Evolutionary conservation across 2,329 filamentous ascomycete species (phyloP).

Genomic region (Podosphaera xanthii): DNA sequence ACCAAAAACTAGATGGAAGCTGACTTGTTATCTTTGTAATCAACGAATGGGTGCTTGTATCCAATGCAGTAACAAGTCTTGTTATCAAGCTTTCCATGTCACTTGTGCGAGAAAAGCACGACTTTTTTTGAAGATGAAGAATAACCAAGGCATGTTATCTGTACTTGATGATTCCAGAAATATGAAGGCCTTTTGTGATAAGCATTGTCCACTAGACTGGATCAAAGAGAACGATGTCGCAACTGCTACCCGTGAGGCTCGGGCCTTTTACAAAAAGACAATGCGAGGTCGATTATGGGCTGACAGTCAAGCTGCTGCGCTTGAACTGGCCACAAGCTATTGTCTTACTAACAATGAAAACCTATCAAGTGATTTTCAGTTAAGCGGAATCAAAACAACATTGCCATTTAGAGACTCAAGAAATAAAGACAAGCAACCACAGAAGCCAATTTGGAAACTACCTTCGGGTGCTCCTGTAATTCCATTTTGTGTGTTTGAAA

Average conservation of each 20-base stretch:
- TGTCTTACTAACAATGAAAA: constrained; percentile 41
- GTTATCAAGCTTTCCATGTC: constrained; percentile 91
- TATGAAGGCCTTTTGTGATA: constrained; percentile 88
- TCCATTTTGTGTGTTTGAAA: constrained; percentile 66
- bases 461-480: constrained; percentile 90
- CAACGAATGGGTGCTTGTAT: constrained; percentile 97
- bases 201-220: constrained; percentile 79
- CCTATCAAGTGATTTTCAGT: constrained; percentile 58
- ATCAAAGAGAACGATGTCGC: constrained; percentile 66
- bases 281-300: constrained; percentile 87
- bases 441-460: constrained; percentile 65
- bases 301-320: constrained; percentile 64
- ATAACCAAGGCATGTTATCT: constrained; percentile 54
- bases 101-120: constrained; percentile 78
- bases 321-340: constrained; percentile 55
- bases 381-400: constrained; percentile 62
- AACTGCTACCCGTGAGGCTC: constrained; percentile 57
- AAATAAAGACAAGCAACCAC: constrained; percentile 44
- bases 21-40: constrained; percentile 88
- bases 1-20: constrained; percentile 78
- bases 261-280: constrained; percentile 68
- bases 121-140: constrained; percentile 92
- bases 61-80: constrained; percentile 92
- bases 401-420: constrained; percentile 49
- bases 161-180: constrained; percentile 59